A percentile compares a stretch with the other conserved stretches of the same genome.
Evolutionary conservation across 805 yeast genomes (phyloP).

Genomic region (Osmozyma mogii): DNA sequence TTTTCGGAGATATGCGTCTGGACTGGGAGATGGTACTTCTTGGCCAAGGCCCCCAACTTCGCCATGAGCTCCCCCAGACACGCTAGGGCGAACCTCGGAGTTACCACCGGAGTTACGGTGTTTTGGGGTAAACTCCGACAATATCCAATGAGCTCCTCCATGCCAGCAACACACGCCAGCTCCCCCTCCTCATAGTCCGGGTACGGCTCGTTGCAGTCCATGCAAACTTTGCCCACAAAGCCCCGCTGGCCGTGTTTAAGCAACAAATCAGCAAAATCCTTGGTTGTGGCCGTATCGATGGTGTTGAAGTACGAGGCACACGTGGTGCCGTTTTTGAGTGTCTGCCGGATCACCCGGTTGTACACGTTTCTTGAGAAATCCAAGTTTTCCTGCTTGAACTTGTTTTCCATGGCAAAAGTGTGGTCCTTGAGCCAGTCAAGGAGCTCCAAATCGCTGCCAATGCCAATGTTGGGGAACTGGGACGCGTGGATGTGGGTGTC

Average conservation of each 20-base stretch:
- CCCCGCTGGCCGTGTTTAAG: slow-evolving; percentile 74
- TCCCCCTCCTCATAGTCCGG: slow-evolving; percentile 65
- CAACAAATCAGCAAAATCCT: slow-evolving; percentile 66
- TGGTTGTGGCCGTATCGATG: slow-evolving; percentile 64
- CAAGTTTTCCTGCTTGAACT: slow-evolving; percentile 41
- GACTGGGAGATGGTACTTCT: slow-evolving; percentile 51
- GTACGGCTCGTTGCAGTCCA: slow-evolving; percentile 56
- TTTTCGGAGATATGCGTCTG: slow-evolving; percentile 94
- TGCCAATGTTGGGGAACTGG: slow-evolving; percentile 39
- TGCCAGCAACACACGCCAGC: slow-evolving; percentile 47
- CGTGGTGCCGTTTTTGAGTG: slow-evolving; percentile 79
- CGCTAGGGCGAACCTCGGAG: slow-evolving; percentile 92
- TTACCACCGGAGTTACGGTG: slow-evolving; percentile 61
- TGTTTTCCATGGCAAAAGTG: slow-evolving; percentile 83
- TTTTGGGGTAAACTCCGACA: slow-evolving; percentile 47
- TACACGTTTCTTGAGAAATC: slow-evolving; percentile 56
- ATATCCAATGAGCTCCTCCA: slow-evolving; percentile 48
- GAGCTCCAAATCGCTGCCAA: slow-evolving; percentile 78
- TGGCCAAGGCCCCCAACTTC: slow-evolving; percentile 49
- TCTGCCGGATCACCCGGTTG: slow-evolving; percentile 55
- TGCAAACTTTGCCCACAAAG: slow-evolving; percentile 86
- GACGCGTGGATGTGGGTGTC: slow-evolving; percentile 42
- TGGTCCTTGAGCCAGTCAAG: slow-evolving; percentile 83
- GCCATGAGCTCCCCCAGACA: slow-evolving; percentile 59
- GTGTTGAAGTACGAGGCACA: slow-evolving; percentile 91